These are phyloP conservation scores for Lyophyllum decastes DNA, from an alignment of 768 basidiomycete genomes.

Conservation along the genomic window DNA sequence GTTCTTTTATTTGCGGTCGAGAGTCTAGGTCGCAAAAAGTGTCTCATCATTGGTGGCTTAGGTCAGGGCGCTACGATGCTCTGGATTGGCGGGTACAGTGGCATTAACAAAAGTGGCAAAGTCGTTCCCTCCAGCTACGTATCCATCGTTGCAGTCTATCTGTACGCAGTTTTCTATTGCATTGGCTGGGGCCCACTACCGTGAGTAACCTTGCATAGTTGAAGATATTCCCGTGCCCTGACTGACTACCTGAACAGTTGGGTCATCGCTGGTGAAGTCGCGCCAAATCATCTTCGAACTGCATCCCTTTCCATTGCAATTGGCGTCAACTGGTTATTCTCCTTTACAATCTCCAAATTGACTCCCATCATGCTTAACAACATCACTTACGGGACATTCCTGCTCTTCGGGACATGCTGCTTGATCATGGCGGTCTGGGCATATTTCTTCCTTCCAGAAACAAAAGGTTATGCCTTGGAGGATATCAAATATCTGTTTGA, in stretches of 20 bases:
- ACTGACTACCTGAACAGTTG: slow-evolving; percentile 21
- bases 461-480: slow-evolving; percentile 45
- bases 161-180: slow-evolving; percentile 49
- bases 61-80: slow-evolving; percentile 50
- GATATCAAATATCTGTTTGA: slow-evolving; percentile 48
- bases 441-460: slow-evolving; percentile 48
- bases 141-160: slow-evolving; percentile 45
- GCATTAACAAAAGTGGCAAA: slow-evolving; percentile 30
- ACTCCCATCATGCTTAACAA: slow-evolving; percentile 37
- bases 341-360: slow-evolving; percentile 45
- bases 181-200: slow-evolving; percentile 41
- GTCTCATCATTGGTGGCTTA: slow-evolving; percentile 48
- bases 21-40: slow-evolving; percentile 47
- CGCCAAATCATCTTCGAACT: slow-evolving; percentile 45
- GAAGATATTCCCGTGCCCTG: neutral
- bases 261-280: slow-evolving; percentile 45
- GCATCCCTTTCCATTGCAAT: slow-evolving; percentile 37
- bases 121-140: slow-evolving; percentile 41
- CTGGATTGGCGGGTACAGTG: slow-evolving; percentile 46
- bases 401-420: slow-evolving; percentile 43
- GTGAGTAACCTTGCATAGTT: slow-evolving; percentile 20
- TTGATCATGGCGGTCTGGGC: slow-evolving; percentile 43
- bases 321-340: slow-evolving; percentile 47
- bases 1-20: slow-evolving; percentile 50
- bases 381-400: slow-evolving; percentile 40